A percentile compares a stretch with the other conserved stretches of the same genome.
Conservation (phyloP, 1,139 yeast species). For the Kluyveromyces marxianus region DNA sequence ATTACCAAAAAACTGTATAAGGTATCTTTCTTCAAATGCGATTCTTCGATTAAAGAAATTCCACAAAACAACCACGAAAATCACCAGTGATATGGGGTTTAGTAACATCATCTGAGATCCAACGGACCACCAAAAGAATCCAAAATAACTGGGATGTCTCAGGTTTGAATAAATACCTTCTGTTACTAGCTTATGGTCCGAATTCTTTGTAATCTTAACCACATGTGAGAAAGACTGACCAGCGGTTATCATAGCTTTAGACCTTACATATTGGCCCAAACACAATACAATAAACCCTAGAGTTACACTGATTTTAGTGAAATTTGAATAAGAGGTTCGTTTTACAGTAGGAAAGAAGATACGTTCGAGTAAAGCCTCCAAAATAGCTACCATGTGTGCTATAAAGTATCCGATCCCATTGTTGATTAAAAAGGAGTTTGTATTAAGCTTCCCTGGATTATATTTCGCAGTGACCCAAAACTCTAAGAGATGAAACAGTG, state of each 20-base stretch:
- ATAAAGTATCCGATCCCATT: conserved; percentile 60
- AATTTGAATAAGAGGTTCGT: conserved; percentile 6
- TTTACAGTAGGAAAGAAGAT: conserved; percentile 34
- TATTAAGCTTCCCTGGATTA: conserved; percentile 58
- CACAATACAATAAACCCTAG: conserved; percentile 44
- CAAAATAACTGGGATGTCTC: conserved; percentile 88
- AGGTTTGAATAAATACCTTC: conserved; percentile 57
- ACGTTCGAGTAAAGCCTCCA: conserved; percentile 40
- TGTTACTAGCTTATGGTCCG: conserved; percentile 60
- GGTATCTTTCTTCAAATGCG: conserved; percentile 54
- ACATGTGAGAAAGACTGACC: conserved; percentile 82
- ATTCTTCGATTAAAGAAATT: conserved; percentile 64
- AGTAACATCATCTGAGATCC: conserved; percentile 70
- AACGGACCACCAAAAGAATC: conserved; percentile 89
- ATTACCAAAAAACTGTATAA: conserved; percentile 62
- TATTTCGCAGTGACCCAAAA: conserved; percentile 68
- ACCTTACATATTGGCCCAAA: conserved; percentile 60
- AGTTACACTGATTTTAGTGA: conserved; percentile 16
- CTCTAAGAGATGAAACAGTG: conserved; percentile 73
- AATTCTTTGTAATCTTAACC: conserved; percentile 46
- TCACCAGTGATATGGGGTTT: conserved; percentile 49
- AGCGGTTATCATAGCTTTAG: conserved; percentile 82
- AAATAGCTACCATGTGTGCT: conserved; percentile 52
- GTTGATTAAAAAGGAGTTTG: conserved; percentile 68
- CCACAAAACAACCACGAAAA: conserved; percentile 48